phyloP scores from a whole-genome alignment of 2,329 filamentous ascomycete species.

The Nigrospora sphaerica region DNA sequence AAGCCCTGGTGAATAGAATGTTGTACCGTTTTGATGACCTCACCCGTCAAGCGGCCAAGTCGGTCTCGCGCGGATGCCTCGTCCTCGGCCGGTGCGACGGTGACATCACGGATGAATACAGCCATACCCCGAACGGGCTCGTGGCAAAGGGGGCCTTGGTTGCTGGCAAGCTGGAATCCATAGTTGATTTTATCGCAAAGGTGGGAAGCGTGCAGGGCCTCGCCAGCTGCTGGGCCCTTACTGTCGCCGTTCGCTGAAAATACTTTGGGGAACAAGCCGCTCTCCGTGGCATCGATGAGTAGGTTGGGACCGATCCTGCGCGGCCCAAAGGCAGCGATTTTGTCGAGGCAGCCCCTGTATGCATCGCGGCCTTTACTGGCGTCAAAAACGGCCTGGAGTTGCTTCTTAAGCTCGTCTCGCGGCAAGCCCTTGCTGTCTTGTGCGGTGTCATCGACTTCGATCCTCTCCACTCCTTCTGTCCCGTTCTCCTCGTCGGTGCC shows the following conservation, averaged over 20 bases:
- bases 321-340: conserved; percentile 86
- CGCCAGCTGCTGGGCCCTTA: conserved; percentile 32
- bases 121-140: conserved; percentile 92
- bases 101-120: conserved; percentile 78
- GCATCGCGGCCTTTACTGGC: conserved; percentile 65
- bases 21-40: conserved; percentile 85
- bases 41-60: conserved; percentile 77
- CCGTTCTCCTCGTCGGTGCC: conserved; percentile 26
- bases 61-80: conserved; percentile 53
- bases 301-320: conserved; percentile 80
- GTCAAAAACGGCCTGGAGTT: conserved; percentile 63
- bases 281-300: conserved; percentile 73
- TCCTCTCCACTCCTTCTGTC: conserved; percentile 26
- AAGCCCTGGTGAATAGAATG: conserved; percentile 79
- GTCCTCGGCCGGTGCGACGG: conserved; percentile 48
- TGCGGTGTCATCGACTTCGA: conserved; percentile 50
- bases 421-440: conserved; percentile 58
- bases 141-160: conserved; percentile 83
- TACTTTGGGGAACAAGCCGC: conserved; percentile 62
- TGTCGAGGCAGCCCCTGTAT: conserved; percentile 71
- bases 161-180: conserved; percentile 86
- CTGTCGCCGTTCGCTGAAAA: conserved; percentile 35
- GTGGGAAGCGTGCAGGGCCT: conserved; percentile 53
- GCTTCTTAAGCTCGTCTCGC: conserved; percentile 66
- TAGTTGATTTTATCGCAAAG: conserved; percentile 87